These are phyloP conservation scores for Ascochyta viciae-villosae DNA, from an alignment of 2,329 filamentous ascomycete genomes.

Conservation along the genomic window DNA sequence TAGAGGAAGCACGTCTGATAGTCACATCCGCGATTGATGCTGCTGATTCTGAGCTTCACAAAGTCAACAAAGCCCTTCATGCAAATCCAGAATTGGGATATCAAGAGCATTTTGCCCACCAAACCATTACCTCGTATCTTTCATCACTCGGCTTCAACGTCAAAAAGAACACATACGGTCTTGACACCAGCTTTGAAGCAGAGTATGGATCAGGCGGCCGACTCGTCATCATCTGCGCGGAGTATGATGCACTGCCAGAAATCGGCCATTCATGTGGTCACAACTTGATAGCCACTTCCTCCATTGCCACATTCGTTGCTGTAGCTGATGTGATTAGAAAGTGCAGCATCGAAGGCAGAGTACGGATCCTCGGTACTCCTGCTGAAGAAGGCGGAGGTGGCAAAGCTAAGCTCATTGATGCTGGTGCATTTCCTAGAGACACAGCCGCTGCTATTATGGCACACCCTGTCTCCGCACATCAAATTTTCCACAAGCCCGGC, in stretches of 20 bases:
- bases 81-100: conserved; percentile 59
- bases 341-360: conserved; percentile 53
- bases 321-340: conserved; percentile 55
- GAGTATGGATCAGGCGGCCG: conserved; percentile 36
- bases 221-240: conserved; percentile 56
- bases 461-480: conserved; percentile 29
- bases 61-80: conserved; percentile 59
- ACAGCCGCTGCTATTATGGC: conserved; percentile 32
- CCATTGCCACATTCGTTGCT: conserved; percentile 57
- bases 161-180: conserved; percentile 41
- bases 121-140: conserved; percentile 35
- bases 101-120: conserved; percentile 59
- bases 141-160: conserved; percentile 27
- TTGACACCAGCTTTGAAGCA: conserved; percentile 46
- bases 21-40: conserved; percentile 18
- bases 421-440: conserved; percentile 50
- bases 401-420: conserved; percentile 58
- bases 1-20: conserved; percentile 6
- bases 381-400: conserved; percentile 63
- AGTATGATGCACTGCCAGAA: conserved; percentile 60
- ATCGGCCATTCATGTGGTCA: conserved; percentile 64
- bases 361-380: conserved; percentile 61
- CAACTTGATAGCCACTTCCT: conserved; percentile 61
- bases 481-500: conserved; percentile 25
- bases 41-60: conserved; percentile 13